Evolutionary conservation across 495 filamentous ascomycete genomes (phyloP).

Genomic region (Talaromyces wortmannii): DNA sequence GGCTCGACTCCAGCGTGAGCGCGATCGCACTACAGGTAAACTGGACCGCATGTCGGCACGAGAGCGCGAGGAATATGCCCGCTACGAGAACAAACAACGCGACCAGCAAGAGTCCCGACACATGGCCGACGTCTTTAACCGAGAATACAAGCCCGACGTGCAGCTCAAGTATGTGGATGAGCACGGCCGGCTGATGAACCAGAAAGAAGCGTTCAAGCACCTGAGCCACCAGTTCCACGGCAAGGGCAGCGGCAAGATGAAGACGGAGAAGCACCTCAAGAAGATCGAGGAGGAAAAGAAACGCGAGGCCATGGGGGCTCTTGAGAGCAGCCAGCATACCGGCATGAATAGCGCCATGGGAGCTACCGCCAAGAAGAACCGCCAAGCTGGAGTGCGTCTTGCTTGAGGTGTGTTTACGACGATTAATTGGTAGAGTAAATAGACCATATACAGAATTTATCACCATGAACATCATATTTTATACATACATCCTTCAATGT

Average conservation of each 20-base stretch:
- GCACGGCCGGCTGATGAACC: constrained; percentile 72
- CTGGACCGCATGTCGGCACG: constrained; percentile 81
- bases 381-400: constrained; percentile 84
- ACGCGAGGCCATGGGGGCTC: constrained; percentile 67
- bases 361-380: constrained; percentile 67
- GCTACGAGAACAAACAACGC: constrained; percentile 77
- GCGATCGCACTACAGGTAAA: constrained; percentile 72
- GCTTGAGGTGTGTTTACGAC: constrained; percentile 32
- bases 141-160: constrained; percentile 83
- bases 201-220: constrained; percentile 96
- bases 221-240: constrained; percentile 96
- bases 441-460: too few relatives aligned
- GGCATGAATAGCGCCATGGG: constrained; percentile 78
- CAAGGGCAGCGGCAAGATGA: constrained; percentile 93
- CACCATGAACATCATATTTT: too few relatives aligned
- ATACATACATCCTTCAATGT: too few relatives aligned
- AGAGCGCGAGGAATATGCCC: constrained; percentile 85
- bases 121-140: constrained; percentile 76
- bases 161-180: constrained; percentile 88
- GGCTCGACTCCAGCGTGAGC: constrained; percentile 77
- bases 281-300: constrained; percentile 96
- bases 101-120: constrained; percentile 76
- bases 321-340: constrained; percentile 75
- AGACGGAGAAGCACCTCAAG: constrained; percentile 95
- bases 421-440: too few relatives aligned